These are phyloP conservation scores for Gnaphalium uliginosum DNA, from an alignment of 129 eudicot species.

Conservation along the genomic window DNA sequence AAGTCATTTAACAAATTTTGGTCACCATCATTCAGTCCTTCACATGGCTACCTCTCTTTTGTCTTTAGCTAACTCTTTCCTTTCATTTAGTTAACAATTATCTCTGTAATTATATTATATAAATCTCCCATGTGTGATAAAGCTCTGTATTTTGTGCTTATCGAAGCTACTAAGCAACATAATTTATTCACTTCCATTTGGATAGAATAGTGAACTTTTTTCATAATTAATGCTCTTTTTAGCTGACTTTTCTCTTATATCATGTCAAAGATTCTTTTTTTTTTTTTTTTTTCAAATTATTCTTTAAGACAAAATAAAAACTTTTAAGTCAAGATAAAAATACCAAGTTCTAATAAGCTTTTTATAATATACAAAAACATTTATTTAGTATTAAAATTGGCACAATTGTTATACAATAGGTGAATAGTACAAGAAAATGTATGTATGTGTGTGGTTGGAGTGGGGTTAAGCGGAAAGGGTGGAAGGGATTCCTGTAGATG, in stretches of 20 bases:
- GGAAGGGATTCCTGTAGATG: constrained; percentile 29
- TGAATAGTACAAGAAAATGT: background rate
- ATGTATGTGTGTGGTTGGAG: background rate
- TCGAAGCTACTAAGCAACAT: background rate
- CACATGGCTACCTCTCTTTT: constrained; percentile 2
- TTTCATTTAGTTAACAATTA: background rate
- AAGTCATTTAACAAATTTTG: background rate
- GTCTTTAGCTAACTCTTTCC: constrained; percentile 11
- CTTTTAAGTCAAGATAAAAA: too few relatives aligned
- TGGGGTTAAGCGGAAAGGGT: constrained; percentile 29
- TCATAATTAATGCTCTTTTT: background rate
- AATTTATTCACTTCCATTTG: background rate
- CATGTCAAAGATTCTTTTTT: background rate
- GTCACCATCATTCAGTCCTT: background rate
- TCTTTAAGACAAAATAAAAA: too few relatives aligned
- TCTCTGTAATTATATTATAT: background rate
- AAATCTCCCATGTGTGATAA: too few relatives aligned
- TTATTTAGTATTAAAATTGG: too few relatives aligned
- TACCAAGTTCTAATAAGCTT: too few relatives aligned
- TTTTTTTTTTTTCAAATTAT: background rate
- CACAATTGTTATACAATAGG: too few relatives aligned
- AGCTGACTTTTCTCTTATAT: background rate
- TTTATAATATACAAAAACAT: too few relatives aligned
- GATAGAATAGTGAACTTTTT: background rate
- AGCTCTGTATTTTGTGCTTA: background rate